phyloP scores from a whole-genome alignment of 305 asterid species.

The Fraxinus baroniana region DNA sequence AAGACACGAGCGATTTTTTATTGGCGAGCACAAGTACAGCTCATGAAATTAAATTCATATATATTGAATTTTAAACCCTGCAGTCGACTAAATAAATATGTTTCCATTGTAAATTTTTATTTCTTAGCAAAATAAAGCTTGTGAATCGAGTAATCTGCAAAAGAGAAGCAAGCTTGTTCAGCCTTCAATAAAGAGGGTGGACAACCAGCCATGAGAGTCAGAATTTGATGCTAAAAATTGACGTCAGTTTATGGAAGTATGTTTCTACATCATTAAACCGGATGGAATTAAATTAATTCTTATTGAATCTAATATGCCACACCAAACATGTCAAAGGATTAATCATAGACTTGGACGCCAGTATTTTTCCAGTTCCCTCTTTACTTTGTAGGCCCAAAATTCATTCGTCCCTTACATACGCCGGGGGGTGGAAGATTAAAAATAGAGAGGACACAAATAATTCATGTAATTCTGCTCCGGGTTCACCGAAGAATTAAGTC shows the following conservation, averaged over 20 bases:
- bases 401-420: not conserved
- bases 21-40: not conserved
- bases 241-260: not conserved
- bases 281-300: not conserved
- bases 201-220: not conserved
- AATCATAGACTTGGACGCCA: not conserved
- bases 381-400: not conserved
- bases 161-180: not conserved
- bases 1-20: not conserved
- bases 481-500: slow-evolving; percentile 51
- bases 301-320: not conserved
- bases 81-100: too few relatives aligned
- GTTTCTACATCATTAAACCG: not conserved
- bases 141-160: not conserved
- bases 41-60: not conserved
- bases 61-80: not conserved
- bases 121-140: not conserved
- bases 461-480: slow-evolving; percentile 40
- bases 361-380: not conserved
- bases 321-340: not conserved
- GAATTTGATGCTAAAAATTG: not conserved
- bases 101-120: too few relatives aligned
- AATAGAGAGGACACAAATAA: slow-evolving; percentile 6
- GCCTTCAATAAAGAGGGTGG: not conserved
- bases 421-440: too few relatives aligned